Evolutionary conservation across 2,329 filamentous ascomycete species (phyloP), one percentile per base, ranked within the genome.

Genomic region (Sordariomycetes sp.): DNA sequence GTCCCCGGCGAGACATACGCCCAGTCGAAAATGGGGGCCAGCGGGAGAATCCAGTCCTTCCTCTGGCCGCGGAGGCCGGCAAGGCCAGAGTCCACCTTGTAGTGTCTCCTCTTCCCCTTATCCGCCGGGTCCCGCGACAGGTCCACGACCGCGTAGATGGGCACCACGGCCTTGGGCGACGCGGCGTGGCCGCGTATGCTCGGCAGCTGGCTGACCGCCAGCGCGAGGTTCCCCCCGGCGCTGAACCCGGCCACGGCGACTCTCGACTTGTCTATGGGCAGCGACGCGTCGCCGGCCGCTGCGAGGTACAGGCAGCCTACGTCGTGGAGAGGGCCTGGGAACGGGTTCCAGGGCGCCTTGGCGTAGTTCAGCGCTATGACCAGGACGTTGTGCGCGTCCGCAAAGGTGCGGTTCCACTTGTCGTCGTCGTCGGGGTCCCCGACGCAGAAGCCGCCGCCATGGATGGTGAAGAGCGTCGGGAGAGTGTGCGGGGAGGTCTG

Each of bases 391-490:
- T 74, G 69, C 1, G 65, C 61, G 55, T 72, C 67, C 25, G 76
- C 69, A 61, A 78, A 77, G 58, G 63, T 61, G 46, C 65, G 65
- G 65, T 76, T 79, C 69, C 78, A 78, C n/a, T 63, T 62, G 65
- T 80, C 76, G 62, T 79, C 76, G 51, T 75, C 66, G 54, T 66
- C 59, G 1, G 77, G 71, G 22, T 71, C 63, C 65, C 74, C 72
- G 51, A 81, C 32, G 32, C 70, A 68, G 64, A 78, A 79, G 46
- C 77, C 78, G 59, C 79, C 78, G 58, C 79, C 79, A 62, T 82
- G 79, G 62, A 80, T 72, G 58, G 76, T 72, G 52, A 82, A 68
- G 53, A 80, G 69, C 2, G 75, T 68, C 1, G 78, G 76, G 10
- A 74, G 66, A 7, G 65, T 65, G 0, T 61, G 50, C 8, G 65